A percentile compares a stretch with the other conserved stretches of the same genome.
These are phyloP conservation scores for Kwoniella botswanensis DNA, from an alignment of 768 basidiomycete species.

Conservation along the genomic window DNA sequence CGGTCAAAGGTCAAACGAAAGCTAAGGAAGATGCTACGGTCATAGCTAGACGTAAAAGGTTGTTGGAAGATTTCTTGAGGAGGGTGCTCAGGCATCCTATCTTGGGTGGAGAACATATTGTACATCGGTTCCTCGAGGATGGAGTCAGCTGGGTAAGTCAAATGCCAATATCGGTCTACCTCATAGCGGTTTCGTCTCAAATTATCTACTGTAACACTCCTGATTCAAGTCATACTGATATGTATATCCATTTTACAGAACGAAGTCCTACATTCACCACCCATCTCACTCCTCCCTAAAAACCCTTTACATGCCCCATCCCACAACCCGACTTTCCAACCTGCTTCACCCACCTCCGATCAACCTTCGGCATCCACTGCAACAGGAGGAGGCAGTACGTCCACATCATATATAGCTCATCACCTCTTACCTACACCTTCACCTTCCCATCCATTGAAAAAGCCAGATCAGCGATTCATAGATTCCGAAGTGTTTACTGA, in stretches of 20 bases:
- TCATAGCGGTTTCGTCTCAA: too few relatives aligned
- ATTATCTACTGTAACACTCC: too few relatives aligned
- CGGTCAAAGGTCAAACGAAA: slow-evolving; percentile 78
- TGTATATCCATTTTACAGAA: slow-evolving; percentile 62
- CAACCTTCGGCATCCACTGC: slow-evolving; percentile 21
- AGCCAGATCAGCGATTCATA: slow-evolving; percentile 91
- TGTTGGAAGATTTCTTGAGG: slow-evolving; percentile 94
- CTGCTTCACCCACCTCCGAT: slow-evolving; percentile 31
- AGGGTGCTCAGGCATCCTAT: slow-evolving; percentile 90
- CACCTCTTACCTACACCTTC: slow-evolving; percentile 80
- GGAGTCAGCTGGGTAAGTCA: slow-evolving; percentile 81
- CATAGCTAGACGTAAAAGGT: slow-evolving; percentile 88
- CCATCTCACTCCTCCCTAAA: slow-evolving; percentile 87
- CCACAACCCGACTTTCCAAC: slow-evolving; percentile 76
- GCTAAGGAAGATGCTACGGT: slow-evolving; percentile 94
- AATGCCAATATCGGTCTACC: too few relatives aligned
- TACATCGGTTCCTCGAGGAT: slow-evolving; percentile 93
- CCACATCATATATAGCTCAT: slow-evolving; percentile 55
- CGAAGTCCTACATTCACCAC: slow-evolving; percentile 91
- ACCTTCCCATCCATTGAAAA: slow-evolving; percentile 81
- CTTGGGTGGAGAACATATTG: slow-evolving; percentile 91
- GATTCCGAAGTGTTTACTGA: slow-evolving; percentile 95
- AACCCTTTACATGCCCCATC: slow-evolving; percentile 94
- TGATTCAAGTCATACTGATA: too few relatives aligned
- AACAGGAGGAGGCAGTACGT: slow-evolving; percentile 1